Evolutionary conservation across 2,329 filamentous ascomycete species (phyloP), one percentile per base, ranked within the genome.

Genomic region (Hymenoscyphus albidus): DNA sequence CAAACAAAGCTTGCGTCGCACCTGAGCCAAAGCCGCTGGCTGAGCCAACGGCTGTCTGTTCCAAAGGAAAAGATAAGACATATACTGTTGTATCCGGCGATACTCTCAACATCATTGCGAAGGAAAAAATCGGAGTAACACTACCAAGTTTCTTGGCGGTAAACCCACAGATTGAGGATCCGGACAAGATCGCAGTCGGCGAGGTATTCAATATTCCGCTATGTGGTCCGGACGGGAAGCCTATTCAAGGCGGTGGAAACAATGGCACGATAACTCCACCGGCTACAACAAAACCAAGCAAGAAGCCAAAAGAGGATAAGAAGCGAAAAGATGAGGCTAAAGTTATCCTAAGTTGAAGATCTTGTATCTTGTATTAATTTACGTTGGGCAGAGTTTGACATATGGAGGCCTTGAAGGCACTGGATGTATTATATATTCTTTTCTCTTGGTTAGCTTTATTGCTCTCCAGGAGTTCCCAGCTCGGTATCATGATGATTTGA

Each of bases 101-200:
- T 54, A 65, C 64, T 12, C 39, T 67, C 57, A 65, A 32, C n/a
- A 65, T 67, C 14, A 67, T 68, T 56, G 67, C 67, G 2, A 67
- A 67, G 42, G 67, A 69, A 42, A 69, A 65, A 27, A 18, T 69
- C 44, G 62, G 64, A 10, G 66, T 69, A 35, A 65, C 67, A 13
- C 60, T 64, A 27, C 58, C 58, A 22, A 59, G 63, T 31, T 18
- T 68, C 13, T 16, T 59, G 42, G 65, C 67, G 14, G 67, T 58
- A 1, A 69, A 69, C 18, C 42, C 65, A 0, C 65, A 67, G 35
- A 63, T 69, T 27, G 63, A n/a, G 22, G 61, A 68, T 44, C 56
- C 59, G 13, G 42, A 58, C 32, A 57, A 48, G 40, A 62, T 68
- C 27, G n/a, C 56, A 5, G 61, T 67, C 9, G 67, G 65, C 27